Conservation (phyloP, 352 stramenopile species). For the Globisporangium sylvaticum region DNA sequence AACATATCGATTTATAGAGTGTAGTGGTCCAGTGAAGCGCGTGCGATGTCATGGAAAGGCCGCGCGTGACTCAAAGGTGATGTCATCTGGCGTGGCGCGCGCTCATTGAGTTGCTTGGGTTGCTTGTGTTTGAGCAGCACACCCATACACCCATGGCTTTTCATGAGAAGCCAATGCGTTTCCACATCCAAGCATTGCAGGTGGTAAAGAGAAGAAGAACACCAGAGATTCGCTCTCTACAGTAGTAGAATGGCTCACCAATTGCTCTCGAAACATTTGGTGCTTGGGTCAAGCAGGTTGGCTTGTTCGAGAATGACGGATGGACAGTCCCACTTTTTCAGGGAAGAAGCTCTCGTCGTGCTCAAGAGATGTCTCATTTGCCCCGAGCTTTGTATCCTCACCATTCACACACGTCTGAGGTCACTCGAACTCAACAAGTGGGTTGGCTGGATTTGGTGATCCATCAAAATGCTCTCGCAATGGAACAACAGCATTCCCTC, state of each 20-base stretch:
- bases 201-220: background rate
- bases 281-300: no score
- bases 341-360: background rate
- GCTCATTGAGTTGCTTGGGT: no score
- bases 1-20: background rate
- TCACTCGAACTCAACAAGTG: no score
- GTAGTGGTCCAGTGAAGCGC: background rate
- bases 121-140: background rate
- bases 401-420: background rate
- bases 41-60: background rate
- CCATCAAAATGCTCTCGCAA: background rate
- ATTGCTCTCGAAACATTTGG: background rate
- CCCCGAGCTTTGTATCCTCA: conserved; percentile 6
- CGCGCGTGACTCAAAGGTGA: background rate
- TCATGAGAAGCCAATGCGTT: background rate
- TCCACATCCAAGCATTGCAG: background rate
- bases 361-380: conserved; percentile 3
- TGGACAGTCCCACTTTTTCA: conserved; percentile 1
- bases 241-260: background rate
- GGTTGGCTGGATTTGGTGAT: background rate
- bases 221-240: background rate
- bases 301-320: background rate
- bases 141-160: background rate
- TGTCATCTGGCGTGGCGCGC: background rate
- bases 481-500: background rate